Evolutionary conservation across 331 rosid species (phyloP), one percentile per base, ranked within the genome.

Genomic region (Quercus lobata): DNA sequence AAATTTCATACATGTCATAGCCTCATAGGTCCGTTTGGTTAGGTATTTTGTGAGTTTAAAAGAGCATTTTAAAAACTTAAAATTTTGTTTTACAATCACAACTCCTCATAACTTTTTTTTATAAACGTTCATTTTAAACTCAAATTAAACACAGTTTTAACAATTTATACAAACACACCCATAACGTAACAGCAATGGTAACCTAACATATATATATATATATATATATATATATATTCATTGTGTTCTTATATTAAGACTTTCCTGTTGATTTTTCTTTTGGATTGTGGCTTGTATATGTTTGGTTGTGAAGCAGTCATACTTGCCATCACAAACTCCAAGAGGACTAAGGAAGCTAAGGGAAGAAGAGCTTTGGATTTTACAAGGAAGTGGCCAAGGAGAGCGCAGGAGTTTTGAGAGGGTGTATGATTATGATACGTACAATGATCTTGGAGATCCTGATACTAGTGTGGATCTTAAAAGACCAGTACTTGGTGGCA

Each of bases 321-420:
- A 84, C 72, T 74, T 87, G 84, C 88, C 85, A 27, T 52, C 49
- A 37, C 54, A 87, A 44, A 87, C 90, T 19, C 90, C 90, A 8
- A 76, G 57, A 1, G 88, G 88, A n/a, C 27, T 87, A 9, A 80
- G 57, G 69, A 73, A 76, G 41, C 11, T 82, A 1, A 87, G 88
- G 80, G 76, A 80, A 22, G 81, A 75, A 74, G 91, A 87, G 34
- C 82, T 87, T 2, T 37, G 1, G 22, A 24, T 2, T 61, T 18
- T 85, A 53, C 65, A 89, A 74, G 91, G 91, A 1, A 78, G 78
- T 68, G 91, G 91, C 1, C 18, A 37, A 46, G 91, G 89, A 61
- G 80, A 78, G 34, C 69, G 87, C 7, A 54, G 52, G 73, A 66
- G 10, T 1, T 32, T 30, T 2, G 89, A 88, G 5, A 88, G 91